A percentile compares a stretch with the other conserved stretches of the same genome.
phyloP scores from a whole-genome alignment of 2,329 filamentous ascomycete genomes.

The Ramularia endophylla region DNA sequence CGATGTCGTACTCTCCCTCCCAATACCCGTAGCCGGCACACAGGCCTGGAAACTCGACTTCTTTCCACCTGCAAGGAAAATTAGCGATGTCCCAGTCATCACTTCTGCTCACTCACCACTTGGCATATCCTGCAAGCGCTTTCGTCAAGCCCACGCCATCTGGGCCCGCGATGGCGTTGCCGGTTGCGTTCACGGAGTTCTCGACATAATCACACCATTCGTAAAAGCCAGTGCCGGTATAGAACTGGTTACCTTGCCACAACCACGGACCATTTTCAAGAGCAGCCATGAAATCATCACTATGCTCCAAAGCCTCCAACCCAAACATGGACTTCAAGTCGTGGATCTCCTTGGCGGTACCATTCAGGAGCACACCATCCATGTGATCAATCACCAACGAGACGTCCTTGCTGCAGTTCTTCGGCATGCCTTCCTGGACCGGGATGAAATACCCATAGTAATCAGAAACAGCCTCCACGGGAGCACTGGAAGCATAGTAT shows the following conservation, averaged over 20 bases:
- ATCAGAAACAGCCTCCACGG: slow-evolving; percentile 51
- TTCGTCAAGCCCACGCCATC: slow-evolving; percentile 48
- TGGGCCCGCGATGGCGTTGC: slow-evolving; percentile 20
- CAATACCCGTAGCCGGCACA: slow-evolving; percentile 48
- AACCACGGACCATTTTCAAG: slow-evolving; percentile 52
- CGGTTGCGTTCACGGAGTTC: slow-evolving; percentile 21
- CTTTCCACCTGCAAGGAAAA: too few species aligned
- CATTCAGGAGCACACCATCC: slow-evolving; percentile 28
- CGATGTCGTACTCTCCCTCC: slow-evolving; percentile 36
- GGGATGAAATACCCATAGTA: slow-evolving; percentile 56
- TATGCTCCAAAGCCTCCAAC: slow-evolving; percentile 44
- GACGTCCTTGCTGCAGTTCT: slow-evolving; percentile 53
- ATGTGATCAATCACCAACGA: slow-evolving; percentile 48
- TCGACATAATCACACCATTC: slow-evolving; percentile 39
- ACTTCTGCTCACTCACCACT: too few species aligned
- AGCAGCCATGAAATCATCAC: slow-evolving; percentile 49
- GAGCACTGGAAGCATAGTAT: slow-evolving; percentile 52
- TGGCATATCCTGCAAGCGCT: slow-evolving; percentile 50
- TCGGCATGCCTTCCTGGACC: slow-evolving; percentile 52
- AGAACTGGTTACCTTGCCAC: slow-evolving; percentile 50
- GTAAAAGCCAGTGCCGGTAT: slow-evolving; percentile 40
- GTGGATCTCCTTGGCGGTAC: slow-evolving; percentile 29
- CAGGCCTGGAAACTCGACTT: slow-evolving; percentile 41
- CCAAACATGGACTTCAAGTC: slow-evolving; percentile 50
- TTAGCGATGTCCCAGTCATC: too few species aligned